These are phyloP conservation scores for Exophiala sideris DNA, from an alignment of 2,329 filamentous ascomycete species.

Conservation along the genomic window DNA sequence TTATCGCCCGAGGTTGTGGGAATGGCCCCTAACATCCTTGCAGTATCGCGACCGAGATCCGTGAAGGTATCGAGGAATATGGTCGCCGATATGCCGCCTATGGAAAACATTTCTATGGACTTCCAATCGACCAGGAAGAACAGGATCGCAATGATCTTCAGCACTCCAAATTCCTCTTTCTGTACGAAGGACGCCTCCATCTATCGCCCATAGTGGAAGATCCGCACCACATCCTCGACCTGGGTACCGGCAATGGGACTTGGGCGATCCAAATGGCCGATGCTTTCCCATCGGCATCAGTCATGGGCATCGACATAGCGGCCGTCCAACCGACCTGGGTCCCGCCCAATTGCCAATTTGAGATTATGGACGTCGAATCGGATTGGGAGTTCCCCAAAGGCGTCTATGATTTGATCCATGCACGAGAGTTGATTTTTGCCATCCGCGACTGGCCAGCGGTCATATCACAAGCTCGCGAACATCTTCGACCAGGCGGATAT, in stretches of 20 bases:
- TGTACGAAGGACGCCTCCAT: conserved; percentile 5
- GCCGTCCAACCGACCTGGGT: conserved; percentile 48
- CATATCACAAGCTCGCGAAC: conserved; percentile 25
- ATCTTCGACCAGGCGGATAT: conserved; percentile 32
- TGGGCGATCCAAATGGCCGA: conserved; percentile 33
- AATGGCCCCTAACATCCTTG: background rate
- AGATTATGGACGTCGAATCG: conserved; percentile 35
- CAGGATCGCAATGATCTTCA: conserved; percentile 10
- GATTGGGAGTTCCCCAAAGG: conserved; percentile 32
- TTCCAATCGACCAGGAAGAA: conserved; percentile 18
- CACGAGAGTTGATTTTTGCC: conserved; percentile 19
- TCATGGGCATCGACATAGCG: conserved; percentile 48
- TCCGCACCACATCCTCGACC: conserved; percentile 19
- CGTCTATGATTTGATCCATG: conserved; percentile 35
- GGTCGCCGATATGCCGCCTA: conserved; percentile 17
- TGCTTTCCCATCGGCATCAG: conserved; percentile 37
- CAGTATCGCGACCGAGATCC: conserved; percentile 17
- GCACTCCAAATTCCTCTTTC: conserved; percentile 2
- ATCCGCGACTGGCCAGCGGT: conserved; percentile 27
- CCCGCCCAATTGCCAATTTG: conserved; percentile 34
- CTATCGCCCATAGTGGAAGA: conserved; percentile 13
- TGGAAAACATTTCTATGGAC: conserved; percentile 13
- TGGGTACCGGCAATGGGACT: conserved; percentile 17
- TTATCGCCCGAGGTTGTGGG: background rate
- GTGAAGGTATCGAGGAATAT: conserved; percentile 17